Conservation (phyloP, 768 basidiomycete genomes). For the Russula emetica region DNA sequence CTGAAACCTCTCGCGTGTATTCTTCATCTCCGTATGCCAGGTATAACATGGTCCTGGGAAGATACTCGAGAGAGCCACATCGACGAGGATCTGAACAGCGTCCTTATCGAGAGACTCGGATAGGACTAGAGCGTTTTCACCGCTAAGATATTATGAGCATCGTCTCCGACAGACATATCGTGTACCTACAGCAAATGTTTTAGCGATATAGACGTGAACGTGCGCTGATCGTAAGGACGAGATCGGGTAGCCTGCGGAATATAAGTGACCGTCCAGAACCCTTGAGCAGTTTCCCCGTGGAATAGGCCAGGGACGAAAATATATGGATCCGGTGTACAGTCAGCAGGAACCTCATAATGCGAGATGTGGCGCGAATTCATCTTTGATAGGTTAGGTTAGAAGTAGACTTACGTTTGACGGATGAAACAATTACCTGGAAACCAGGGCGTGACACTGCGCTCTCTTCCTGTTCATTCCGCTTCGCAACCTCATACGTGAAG, state of each 20-base stretch:
- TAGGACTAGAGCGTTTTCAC: not conserved
- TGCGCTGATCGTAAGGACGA: not conserved
- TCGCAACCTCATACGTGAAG: constrained; percentile 50
- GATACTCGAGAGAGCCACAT: not conserved
- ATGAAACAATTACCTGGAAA: constrained; percentile 39
- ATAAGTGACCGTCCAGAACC: constrained; percentile 19
- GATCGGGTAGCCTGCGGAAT: not conserved
- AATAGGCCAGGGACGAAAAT: constrained; percentile 1
- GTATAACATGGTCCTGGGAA: not conserved
- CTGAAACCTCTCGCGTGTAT: not conserved
- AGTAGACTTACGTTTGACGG: not conserved
- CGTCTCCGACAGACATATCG: fast-evolving
- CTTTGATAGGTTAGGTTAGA: constrained; percentile 3
- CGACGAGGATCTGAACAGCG: not conserved
- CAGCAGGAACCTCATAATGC: not conserved
- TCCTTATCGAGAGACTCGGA: constrained; percentile 4
- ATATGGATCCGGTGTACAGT: not conserved
- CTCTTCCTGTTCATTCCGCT: constrained; percentile 55
- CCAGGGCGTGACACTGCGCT: constrained; percentile 42
- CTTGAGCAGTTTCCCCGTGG: constrained; percentile 27
- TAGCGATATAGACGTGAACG: not conserved
- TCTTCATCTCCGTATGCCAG: not conserved
- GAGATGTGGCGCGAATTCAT: constrained; percentile 1
- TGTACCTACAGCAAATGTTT: constrained; percentile 3
- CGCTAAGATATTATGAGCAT: not conserved